Evolutionary conservation across 1,139 yeast species (phyloP).

Genomic region (Suhomyces bolitotheri): DNA sequence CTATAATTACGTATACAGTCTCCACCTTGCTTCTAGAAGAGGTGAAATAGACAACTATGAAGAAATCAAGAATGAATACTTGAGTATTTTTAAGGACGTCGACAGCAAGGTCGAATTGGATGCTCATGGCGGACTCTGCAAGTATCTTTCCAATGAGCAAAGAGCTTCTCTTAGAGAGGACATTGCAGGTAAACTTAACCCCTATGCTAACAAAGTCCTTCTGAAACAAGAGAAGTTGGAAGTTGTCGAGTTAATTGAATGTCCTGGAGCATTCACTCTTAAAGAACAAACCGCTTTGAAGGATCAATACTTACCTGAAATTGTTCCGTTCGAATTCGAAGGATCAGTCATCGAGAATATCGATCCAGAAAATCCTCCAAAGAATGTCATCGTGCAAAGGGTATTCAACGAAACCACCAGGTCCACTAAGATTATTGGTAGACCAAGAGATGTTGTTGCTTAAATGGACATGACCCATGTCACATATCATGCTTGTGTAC

Average conservation of each 20-base stretch:
- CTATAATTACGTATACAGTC: constrained; percentile 49
- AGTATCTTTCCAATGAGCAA: constrained; percentile 23
- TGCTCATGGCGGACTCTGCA: constrained; percentile 28
- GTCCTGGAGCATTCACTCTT: constrained; percentile 37
- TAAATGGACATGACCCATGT: not conserved
- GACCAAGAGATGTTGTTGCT: constrained; percentile 38
- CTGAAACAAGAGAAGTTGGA: constrained; percentile 26
- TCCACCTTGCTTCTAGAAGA: constrained; percentile 43
- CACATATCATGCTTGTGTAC: no score
- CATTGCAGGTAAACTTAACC: constrained; percentile 22
- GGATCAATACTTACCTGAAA: constrained; percentile 32
- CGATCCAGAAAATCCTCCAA: constrained; percentile 35
- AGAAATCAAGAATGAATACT: constrained; percentile 3
- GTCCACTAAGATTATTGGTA: constrained; percentile 32
- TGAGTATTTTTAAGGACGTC: constrained; percentile 16
- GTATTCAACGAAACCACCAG: constrained; percentile 34
- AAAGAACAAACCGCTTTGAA: constrained; percentile 27
- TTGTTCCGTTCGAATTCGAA: constrained; percentile 35
- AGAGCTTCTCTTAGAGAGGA: constrained; percentile 21
- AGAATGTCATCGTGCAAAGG: constrained; percentile 34
- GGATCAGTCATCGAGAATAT: constrained; percentile 35
- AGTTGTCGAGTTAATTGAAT: constrained; percentile 29
- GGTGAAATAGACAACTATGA: constrained; percentile 40
- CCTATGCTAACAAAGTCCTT: constrained; percentile 26
- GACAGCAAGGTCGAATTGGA: constrained; percentile 33